Base-by-base conservation (phyloP, 2,329 filamentous ascomycete species). In the Ceratocystis variospora region DNA sequence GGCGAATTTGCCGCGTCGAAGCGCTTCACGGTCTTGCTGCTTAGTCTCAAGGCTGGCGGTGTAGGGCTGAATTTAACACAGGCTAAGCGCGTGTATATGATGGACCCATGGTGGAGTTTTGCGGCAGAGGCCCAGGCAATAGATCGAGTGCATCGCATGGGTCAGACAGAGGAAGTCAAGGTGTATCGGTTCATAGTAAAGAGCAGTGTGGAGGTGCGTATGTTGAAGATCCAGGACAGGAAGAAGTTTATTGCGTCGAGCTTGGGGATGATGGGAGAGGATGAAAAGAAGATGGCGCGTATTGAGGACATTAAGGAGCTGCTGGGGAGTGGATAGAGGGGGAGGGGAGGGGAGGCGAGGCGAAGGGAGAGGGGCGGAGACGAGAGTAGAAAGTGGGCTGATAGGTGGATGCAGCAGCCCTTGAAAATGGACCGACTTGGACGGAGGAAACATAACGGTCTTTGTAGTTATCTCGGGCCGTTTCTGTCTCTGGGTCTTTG, bases 81-180 rank as follows among this genome's bases (percentile, higher is more conserved):
- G 70, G 94, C 94, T 5, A 90, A 87, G 69, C 81, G 89, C 65
- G 95, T 99, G 4, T 99, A 88, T 77, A 95, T 99, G 89, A 97
- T 99, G 94, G 94, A 99, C 75, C 94, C 94, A 0, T 99, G 94
- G 94, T 99, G 94, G 94, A 95, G 89, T 73, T 99, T 93, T 75
- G 92, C 94, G 0, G 87, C 97, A 12, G 94, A 99, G 76, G 90
- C 92, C 4, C 94, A 99, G 76, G 94, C 94, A 7, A 97, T 99
- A 72, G 94, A 99, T 77, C 89, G 94, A 0, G 91, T 99, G 44
- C 94, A 99, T 78, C 85, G 94, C 7, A 96, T 99, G 89, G 94
- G 94, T 0, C 94, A 99, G 75, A 86, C 88, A 62, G 82, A 85
- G 17, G 89, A 93, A 72, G 94, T 99, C 1, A 84, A 85, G 66